Percentiles rank a stretch among this genome's conserved stretches.
Conservation (phyloP, 1,139 yeast genomes). For the Candida smagusa region DNA sequence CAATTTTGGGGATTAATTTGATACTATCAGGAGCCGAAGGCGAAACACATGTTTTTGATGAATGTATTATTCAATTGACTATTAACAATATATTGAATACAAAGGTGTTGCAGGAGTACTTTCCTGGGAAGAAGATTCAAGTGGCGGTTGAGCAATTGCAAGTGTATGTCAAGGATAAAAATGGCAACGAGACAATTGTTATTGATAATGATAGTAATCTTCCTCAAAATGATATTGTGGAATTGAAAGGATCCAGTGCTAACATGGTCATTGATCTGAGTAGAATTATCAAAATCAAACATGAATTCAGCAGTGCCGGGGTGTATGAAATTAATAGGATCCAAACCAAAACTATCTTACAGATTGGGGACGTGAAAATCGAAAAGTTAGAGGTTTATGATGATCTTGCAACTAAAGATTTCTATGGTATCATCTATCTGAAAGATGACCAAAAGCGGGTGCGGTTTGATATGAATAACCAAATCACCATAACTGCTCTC, state of each 20-base stretch:
- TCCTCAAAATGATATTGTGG: too few species aligned
- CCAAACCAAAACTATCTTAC: constrained; percentile 5
- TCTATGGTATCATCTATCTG: constrained; percentile 3
- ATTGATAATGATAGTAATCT: constrained; percentile 5
- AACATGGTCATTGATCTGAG: not conserved
- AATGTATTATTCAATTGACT: constrained; percentile 18
- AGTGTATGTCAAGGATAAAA: not conserved
- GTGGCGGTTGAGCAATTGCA: constrained; percentile 3
- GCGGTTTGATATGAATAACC: constrained; percentile 4
- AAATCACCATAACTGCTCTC: constrained; percentile 6
- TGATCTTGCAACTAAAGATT: not conserved
- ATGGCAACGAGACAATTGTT: constrained; percentile 1
- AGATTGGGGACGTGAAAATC: constrained; percentile 2
- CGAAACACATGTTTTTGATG: constrained; percentile 19
- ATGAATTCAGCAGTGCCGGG: constrained; percentile 24
- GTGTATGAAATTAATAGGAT: constrained; percentile 17
- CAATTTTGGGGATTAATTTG: constrained; percentile 14
- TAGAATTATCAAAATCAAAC: constrained; percentile 23
- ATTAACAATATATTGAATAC: constrained; percentile 13
- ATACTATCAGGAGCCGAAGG: constrained; percentile 10
- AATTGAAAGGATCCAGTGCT: not conserved
- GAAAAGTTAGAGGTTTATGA: not conserved
- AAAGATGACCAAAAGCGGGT: constrained; percentile 1
- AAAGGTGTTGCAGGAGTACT: constrained; percentile 8
- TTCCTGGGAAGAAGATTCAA: constrained; percentile 11